Evolutionary conservation across 805 yeast genomes (phyloP), one percentile per base, ranked within the genome.

Genomic region (Sugiyamaella chiloensis): DNA sequence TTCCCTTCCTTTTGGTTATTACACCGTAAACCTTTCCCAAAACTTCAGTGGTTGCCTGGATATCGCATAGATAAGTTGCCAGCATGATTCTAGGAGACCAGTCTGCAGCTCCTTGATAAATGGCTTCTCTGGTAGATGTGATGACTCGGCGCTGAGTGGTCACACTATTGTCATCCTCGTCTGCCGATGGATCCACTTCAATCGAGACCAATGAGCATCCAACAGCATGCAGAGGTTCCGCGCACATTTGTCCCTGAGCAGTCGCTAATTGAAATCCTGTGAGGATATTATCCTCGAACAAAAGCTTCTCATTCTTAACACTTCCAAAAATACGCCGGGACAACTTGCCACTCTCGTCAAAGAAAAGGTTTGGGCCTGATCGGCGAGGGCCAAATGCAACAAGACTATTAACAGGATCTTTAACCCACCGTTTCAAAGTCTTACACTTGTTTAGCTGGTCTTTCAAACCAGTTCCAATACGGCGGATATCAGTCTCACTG

Each of bases 1-100:
- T 70, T 24, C 99, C 99, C 32, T 86, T 83, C 59, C 96, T 76
- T 59, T 80, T 80, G 54, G 95, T 96, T 20, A 93, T 87, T 16
- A 91, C 98, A 0, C 89, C 93, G 62, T 93, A 93, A 0, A 93
- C 98, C 62, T 87, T 88, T 36, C 99, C 99, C 44, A 93, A 71
- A 0, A 88, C 97, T 54, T 93, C 99, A 0, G 96, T 80, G 2
- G 95, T 78, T 0, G 98, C 93, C 67, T 93, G 99, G 55, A 93
- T 87, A 55, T 91, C 97, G 72, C 97, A 90, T 0, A 85, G 73
- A 62, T 93, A 93, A 80, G 85, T 87, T 3, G 99, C 99, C 59
- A 95, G 75, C 80, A 85, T 83, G 41, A 93, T 66, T 50, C 99
- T 76, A 5, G 98, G 96, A 0, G 96, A 82, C 83, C 93, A 85